A percentile compares a stretch with the other conserved stretches of the same genome.
These are phyloP conservation scores for Eutrema heterophyllum DNA, from an alignment of 345 rosid genomes.

Conservation along the genomic window DNA sequence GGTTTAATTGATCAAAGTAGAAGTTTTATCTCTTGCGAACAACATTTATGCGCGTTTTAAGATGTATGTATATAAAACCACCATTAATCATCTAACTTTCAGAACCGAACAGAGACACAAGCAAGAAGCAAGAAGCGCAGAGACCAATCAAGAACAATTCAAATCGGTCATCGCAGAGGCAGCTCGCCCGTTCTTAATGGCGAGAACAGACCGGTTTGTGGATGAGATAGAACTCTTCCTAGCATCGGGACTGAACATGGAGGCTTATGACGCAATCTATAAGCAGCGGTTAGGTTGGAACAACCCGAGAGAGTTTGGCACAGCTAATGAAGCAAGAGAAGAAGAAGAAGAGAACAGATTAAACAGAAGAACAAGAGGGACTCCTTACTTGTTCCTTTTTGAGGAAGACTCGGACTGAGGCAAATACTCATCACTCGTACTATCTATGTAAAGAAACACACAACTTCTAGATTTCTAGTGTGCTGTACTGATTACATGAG, in stretches of 20 bases:
- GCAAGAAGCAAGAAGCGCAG: conserved; percentile 30
- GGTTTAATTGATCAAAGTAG: neutral
- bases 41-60: neutral
- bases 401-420: conserved; percentile 48
- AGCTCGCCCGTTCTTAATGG: conserved; percentile 58
- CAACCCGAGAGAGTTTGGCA: conserved; percentile 18
- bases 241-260: conserved; percentile 61
- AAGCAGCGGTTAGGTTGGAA: conserved; percentile 42
- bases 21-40: no score
- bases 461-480: neutral
- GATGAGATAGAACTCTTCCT: conserved; percentile 66
- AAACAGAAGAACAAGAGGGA: conserved; percentile 11
- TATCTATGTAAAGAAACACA: no score
- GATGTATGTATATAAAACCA: neutral
- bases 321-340: conserved; percentile 15
- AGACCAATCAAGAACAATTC: conserved; percentile 47
- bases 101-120: conserved; percentile 35
- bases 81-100: neutral
- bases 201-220: conserved; percentile 59
- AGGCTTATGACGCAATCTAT: conserved; percentile 70
- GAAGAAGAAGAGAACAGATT: conserved; percentile 24
- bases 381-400: conserved; percentile 47
- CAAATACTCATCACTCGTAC: neutral
- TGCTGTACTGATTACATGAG: neutral
- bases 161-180: conserved; percentile 46